A percentile compares a stretch with the other conserved stretches of the same genome.
Evolutionary conservation across 208 protist genomes (phyloP).

Genomic region (Tritrichomonas musculus): DNA sequence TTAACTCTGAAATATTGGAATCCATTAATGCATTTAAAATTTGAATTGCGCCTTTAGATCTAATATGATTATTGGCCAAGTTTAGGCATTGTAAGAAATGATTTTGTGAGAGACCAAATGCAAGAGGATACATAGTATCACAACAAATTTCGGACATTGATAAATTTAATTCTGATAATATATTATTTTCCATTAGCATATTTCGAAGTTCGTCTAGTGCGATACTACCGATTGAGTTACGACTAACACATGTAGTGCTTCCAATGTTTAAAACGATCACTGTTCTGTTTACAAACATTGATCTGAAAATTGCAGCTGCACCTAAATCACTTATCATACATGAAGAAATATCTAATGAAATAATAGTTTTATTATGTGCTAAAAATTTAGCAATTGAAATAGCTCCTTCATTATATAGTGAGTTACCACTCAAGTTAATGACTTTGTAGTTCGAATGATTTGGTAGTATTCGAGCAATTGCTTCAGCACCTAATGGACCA

Average conservation of each 20-base stretch:
- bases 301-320: not conserved
- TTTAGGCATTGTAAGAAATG: not conserved
- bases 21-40: not conserved
- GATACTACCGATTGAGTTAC: not conserved
- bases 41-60: not conserved
- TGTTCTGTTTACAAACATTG: not conserved
- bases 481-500: not conserved
- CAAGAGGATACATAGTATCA: not conserved
- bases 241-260: not conserved
- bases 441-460: not conserved
- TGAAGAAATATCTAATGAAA: slow-evolving; percentile 22
- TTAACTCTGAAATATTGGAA: not conserved
- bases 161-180: not conserved
- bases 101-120: not conserved
- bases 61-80: not conserved
- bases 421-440: not conserved
- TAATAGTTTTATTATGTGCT: not conserved
- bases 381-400: not conserved
- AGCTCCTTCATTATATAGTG: not conserved
- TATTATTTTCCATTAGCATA: not conserved
- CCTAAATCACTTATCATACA: not conserved
- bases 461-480: not conserved
- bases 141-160: not conserved
- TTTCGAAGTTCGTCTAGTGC: not conserved
- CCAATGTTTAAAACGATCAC: not conserved